Base-by-base conservation (phyloP, 2,329 filamentous ascomycete genomes). In the Penicillium olsonii region DNA sequence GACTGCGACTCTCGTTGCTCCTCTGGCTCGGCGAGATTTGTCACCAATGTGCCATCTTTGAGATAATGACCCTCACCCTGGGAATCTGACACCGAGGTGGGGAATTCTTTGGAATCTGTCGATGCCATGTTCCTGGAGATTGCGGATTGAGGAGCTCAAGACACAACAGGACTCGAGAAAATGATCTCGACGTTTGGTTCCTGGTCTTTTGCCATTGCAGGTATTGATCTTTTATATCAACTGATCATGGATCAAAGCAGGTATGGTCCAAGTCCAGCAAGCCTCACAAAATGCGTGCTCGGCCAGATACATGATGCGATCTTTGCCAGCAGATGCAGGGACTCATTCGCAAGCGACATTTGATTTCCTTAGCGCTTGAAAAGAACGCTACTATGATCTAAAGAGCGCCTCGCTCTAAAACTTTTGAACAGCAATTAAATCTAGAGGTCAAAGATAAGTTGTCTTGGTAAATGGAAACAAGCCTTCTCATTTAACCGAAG, bases 1-100 rank as follows among this genome's bases (percentile, higher is more conserved):
- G 50, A 50, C n/a, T 33, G 10, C 11, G 31, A 39, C 20, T 40
- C 46, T 12, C 5, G 15, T 29, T 34, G n/a, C 8, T 53, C 15
- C 4, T 39, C 27, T 34, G 50, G 50, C 17, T 53, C 50, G 4
- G 40, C 46, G 5, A 53, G 31, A 17, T 14, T 37, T n/a, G 37
- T 50, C 17, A 33, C 20, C 19, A 26, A 3, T 15, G 37, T 24
- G 7, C 22, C 37, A 5, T 26, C 37, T 24, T 39, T 39, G 4
- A 20, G 20, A 24, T 39, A 20, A 5, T 39, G 22, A 9, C 20
- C 20, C 8, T 39, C 37, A 15, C 10, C n/a, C 14, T 38, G 42
- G 22, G 33, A 17, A 22, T 37, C 42, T 26, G 33, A 45, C n/a
- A 7, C 7, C 7, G 37, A 39, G 12, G 14, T 20, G 5, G 37